Conservation (phyloP, 2,329 filamentous ascomycete genomes). For the Zelopaecilomyces penicillatus region DNA sequence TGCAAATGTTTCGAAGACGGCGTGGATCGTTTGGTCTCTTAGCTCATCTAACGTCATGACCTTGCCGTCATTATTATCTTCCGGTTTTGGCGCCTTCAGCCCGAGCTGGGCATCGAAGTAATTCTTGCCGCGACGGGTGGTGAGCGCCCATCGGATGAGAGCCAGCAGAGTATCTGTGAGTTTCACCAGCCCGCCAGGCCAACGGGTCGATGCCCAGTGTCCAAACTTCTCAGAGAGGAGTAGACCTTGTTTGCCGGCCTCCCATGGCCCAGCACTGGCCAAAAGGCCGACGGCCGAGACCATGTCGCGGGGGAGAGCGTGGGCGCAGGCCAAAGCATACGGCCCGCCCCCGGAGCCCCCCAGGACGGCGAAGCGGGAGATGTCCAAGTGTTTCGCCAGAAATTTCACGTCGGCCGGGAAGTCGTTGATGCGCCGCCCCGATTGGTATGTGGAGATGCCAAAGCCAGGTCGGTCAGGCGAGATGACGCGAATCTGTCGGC, state of each 20-base stretch:
- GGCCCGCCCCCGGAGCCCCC: slow-evolving; percentile 29
- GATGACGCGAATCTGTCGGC: slow-evolving; percentile 24
- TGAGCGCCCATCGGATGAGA: too few species aligned
- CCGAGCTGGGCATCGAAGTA: too few species aligned
- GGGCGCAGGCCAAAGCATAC: slow-evolving; percentile 27
- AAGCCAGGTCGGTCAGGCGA: slow-evolving; percentile 34
- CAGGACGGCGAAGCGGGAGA: slow-evolving; percentile 23
- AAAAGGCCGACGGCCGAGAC: slow-evolving; percentile 29
- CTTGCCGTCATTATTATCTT: not conserved
- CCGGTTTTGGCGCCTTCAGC: too few species aligned
- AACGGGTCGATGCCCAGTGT: slow-evolving; percentile 17
- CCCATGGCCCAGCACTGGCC: slow-evolving; percentile 27
- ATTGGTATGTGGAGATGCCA: slow-evolving; percentile 29
- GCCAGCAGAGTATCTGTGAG: slow-evolving; percentile 3
- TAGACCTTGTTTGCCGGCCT: slow-evolving; percentile 14
- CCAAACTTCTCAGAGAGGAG: slow-evolving; percentile 14
- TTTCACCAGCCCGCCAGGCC: slow-evolving; percentile 9
- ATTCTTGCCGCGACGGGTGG: too few species aligned
- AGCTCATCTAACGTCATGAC: not conserved
- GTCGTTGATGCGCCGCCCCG: slow-evolving; percentile 22
- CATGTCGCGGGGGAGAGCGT: slow-evolving; percentile 18
- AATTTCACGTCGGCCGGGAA: slow-evolving; percentile 25
- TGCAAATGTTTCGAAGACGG: slow-evolving; percentile 22
- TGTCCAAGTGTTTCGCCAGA: slow-evolving; percentile 17
- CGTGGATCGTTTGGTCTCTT: not conserved